Base-by-base conservation (phyloP, 2,329 filamentous ascomycete genomes). In the Gaeumannomyces tritici region DNA sequence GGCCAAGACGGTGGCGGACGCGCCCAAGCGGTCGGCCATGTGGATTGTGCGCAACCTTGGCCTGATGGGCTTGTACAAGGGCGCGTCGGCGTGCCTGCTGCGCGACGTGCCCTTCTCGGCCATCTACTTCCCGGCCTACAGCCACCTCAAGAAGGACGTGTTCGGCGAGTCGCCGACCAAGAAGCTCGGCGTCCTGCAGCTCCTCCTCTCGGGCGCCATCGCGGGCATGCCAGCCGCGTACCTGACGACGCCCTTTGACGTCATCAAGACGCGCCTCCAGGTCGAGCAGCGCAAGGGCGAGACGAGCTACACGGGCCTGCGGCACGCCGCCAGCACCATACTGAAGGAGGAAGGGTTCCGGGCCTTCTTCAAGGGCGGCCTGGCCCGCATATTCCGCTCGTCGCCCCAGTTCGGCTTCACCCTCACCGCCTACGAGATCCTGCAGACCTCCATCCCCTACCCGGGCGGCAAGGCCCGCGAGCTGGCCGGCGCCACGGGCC, bases 361-460 rank as follows among this genome's bases (percentile, higher is more conserved):
- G 66, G 95, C 95, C 29, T 99, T 99, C 82, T 99, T 98, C 87
- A 98, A 98, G 82, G 95, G 95, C 68, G 95, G 95, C 1, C 93
- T 93, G 1, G 95, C 95, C 11, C 91, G 95, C 80, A 96, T 99
- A 71, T 77, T 98, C 73, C 89, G 95, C 71, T 97, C 92, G 0
- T 97, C 92, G 15, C 95, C 95, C 21, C 95, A 99, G 73, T 99
- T 99, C 74, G 95, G 95, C 67, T 98, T 98, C 80, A 99, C 95
- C 0, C 86, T 99, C 28, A 95, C 95, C 4, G 90, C 90, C 56
- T 99, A 98, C 75, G 95, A 99, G 76, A 83, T 99, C 51, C 80
- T 99, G 60, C 92, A 97, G 77, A 89, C 81, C 65, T 62, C 87
- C 56, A 77, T 98, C 57, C 95, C 95, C 7, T 86, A 90, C 80